Evolutionary conservation across 2,329 filamentous ascomycete genomes (phyloP), one percentile per base, ranked within the genome.

Genomic region (Sclerotinia sclerotiorum): DNA sequence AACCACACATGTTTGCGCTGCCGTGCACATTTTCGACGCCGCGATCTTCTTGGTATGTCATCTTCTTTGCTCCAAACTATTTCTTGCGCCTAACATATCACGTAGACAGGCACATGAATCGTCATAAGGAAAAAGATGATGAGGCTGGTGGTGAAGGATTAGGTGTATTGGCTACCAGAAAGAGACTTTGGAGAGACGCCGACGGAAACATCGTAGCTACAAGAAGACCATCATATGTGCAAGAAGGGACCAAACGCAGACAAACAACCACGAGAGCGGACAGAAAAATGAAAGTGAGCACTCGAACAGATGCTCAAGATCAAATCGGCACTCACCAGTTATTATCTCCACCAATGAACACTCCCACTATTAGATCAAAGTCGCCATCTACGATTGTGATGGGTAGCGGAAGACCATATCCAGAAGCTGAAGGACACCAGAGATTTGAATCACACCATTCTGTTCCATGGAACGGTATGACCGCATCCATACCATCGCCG

Each of bases 1-100:
- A 81, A 83, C 35, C 82, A 82, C 70, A 85, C 83, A 2, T 87
- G 85, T 72, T 76, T 81, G 67, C 79, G 84, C 74, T 87, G 85
- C 69, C 80, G 82, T 66, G 82, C 84, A 19, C 84, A 86, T 74
- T 87, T 87, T 74, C 82, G 83, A 62, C 79, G 85, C 55, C 82
- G 81, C 42, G 85, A 87, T 74, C 77, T 87, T 48, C 77, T 87
- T 68, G 82, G 84, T 85, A 79, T 76, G 81, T 73, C 29, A 51
- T 29, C 17, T 10, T 57, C 46, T 29, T 44, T 29, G 39, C 35
- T 11, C 46, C 21, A 35, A 35, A 39, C 49, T 51, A 3, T 51
- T 60, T 42, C 6, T 44, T 24, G 44, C 55, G 55, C 55, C 69
- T 69, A 67, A 72, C 57, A 63, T 52, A 17, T 29, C 10, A 44